Base-by-base conservation (phyloP, 2,329 filamentous ascomycete species). In the Talaromyces amestolkiae region DNA sequence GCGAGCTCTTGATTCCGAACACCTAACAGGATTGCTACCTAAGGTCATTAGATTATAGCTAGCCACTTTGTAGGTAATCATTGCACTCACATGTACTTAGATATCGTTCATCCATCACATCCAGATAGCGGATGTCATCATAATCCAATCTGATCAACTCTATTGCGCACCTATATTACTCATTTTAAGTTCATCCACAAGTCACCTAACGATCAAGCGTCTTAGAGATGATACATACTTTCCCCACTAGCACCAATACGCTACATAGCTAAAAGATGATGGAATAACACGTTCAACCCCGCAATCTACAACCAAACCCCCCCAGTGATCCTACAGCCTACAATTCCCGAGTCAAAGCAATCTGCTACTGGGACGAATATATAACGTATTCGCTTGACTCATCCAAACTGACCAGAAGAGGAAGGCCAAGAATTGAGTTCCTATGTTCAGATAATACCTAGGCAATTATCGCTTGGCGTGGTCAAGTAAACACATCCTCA, bases 401-500 rank as follows among this genome's bases (percentile, higher is more conserved):
- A 56, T 56, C 19, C n/a, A 56, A 24, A 56, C 9, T 7, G 24
- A 31, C 53, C 37, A 15, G 33, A 56, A 35, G 9, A 9, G 17
- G 13, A n/a, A 56, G 22, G 31, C 31, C 53, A 56, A 56, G 59
- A 8, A 33, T 53, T 45, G 53, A 51, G 59, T 60, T 56, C 58
- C 7, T 41, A 33, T 49, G 3, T 31, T 10, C 24, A 51, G 47
- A 3, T 5, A 51, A 13, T 17, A 3, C 35, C 9, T 27, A 9
- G 24, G 22, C 27, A 5, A 31, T 51, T 27, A 13, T 51, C 22
- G 24, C 39, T 59, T 43, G 58, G 41, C 37, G n/a, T 24, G 47
- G 13, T 27, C 13, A 9, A 17, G 27, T 6, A 22, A 45, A 19
- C 41, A 11, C 10, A 35, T 39, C 9, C 39, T 41, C 49, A 62